phyloP scores from a whole-genome alignment of 139 green algal species.

The Chlorella sp. region DNA sequence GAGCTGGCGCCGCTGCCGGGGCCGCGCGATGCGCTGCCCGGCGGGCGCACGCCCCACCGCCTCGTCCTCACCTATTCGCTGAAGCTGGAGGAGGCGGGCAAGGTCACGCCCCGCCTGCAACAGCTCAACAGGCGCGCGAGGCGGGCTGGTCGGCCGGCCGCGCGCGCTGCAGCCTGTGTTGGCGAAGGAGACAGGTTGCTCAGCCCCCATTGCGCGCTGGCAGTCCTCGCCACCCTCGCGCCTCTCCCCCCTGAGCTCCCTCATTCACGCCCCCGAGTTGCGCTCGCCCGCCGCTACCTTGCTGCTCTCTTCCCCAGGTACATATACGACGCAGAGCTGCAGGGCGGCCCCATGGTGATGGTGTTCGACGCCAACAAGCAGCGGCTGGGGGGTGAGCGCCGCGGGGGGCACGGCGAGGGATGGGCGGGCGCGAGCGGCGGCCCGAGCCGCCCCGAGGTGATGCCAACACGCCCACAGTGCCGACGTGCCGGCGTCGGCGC shows the following conservation, averaged over 20 bases:
- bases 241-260: no score
- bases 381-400: slow-evolving; percentile 40
- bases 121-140: slow-evolving; percentile 63
- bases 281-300: no score
- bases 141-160: no score
- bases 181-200: not conserved
- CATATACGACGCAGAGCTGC: slow-evolving; percentile 77
- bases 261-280: no score
- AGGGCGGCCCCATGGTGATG: slow-evolving; percentile 75
- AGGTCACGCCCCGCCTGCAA: slow-evolving; percentile 65
- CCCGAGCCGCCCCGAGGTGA: not conserved
- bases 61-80: slow-evolving; percentile 88
- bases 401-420: not conserved
- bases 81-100: slow-evolving; percentile 71
- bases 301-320: slow-evolving; percentile 47
- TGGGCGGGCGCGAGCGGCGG: not conserved
- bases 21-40: slow-evolving; percentile 66
- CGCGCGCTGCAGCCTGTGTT: not conserved
- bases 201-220: not conserved
- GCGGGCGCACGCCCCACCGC: slow-evolving; percentile 62
- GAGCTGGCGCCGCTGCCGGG: slow-evolving; percentile 48
- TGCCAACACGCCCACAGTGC: no score
- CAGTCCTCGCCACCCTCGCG: no score
- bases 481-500: no score
- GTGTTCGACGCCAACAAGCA: slow-evolving; percentile 77